A percentile compares a stretch with the other conserved stretches of the same genome.
Evolutionary conservation across 129 eudicot species (phyloP).

Genomic region (Glebionis coronaria): DNA sequence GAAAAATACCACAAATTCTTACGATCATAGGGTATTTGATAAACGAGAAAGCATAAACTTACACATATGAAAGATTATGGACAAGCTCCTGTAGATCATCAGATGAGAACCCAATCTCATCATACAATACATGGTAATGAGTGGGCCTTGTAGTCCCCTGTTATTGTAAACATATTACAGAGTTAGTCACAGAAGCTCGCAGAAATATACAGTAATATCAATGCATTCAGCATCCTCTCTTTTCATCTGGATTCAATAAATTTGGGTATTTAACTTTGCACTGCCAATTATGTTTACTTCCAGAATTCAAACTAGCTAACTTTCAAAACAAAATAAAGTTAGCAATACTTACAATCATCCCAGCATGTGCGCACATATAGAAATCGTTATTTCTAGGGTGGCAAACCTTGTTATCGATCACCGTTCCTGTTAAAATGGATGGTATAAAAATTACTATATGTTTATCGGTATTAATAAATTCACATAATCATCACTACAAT

Average conservation of each 20-base stretch:
- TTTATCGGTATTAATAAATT: too few species aligned
- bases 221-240: neutral
- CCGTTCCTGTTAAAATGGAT: constrained; percentile 48
- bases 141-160: constrained; percentile 94
- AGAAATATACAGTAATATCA: neutral
- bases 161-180: neutral
- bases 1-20: neutral
- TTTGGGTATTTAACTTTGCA: neutral
- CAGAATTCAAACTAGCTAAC: neutral
- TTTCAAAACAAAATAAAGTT: neutral
- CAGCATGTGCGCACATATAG: constrained; percentile 70
- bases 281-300: neutral
- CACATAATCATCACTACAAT: too few species aligned
- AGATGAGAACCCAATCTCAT: constrained; percentile 73
- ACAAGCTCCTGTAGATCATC: constrained; percentile 87
- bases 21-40: neutral
- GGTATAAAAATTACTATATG: too few species aligned
- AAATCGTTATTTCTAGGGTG: constrained; percentile 72
- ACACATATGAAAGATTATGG: constrained; percentile 81
- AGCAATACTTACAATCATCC: constrained; percentile 58
- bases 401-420: constrained; percentile 68
- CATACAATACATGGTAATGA: constrained; percentile 71
- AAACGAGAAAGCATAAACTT: constrained; percentile 27
- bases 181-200: neutral
- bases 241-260: neutral